Percentiles rank a stretch among this genome's conserved stretches.
Conservation (phyloP, 306 rosid species). For the Trifolium repens region DNA sequence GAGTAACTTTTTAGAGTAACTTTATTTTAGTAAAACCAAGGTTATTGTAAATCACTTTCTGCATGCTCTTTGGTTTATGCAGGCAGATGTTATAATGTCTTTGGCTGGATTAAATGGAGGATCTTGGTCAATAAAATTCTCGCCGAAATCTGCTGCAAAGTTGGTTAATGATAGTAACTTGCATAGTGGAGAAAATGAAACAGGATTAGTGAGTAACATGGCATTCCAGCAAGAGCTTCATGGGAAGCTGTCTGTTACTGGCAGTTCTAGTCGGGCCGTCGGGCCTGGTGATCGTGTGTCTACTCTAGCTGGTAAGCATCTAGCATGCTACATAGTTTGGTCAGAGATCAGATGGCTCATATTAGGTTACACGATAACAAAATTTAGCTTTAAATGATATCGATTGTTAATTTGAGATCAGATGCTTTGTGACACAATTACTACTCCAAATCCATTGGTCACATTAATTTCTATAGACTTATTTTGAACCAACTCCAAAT, state of each 20-base stretch:
- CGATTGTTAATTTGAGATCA: neutral
- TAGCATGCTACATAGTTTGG: constrained; percentile 3
- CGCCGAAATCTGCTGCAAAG: constrained; percentile 64
- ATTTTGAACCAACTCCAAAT: constrained; percentile 12
- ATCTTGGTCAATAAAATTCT: constrained; percentile 90
- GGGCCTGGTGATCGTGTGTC: constrained; percentile 57
- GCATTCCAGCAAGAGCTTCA: constrained; percentile 57
- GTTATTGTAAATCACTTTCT: no score
- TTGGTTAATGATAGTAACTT: constrained; percentile 54
- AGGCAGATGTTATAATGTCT: constrained; percentile 98
- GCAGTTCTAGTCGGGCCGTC: constrained; percentile 57
- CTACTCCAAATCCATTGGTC: neutral
- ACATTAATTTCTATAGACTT: neutral
- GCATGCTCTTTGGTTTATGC: constrained; percentile 43
- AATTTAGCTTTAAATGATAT: neutral
- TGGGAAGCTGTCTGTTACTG: constrained; percentile 58
- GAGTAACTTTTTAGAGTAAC: no score
- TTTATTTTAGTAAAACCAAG: no score
- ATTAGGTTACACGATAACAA: neutral
- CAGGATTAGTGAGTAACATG: constrained; percentile 56
- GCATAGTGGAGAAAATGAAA: constrained; percentile 69
- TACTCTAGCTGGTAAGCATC: constrained; percentile 60
- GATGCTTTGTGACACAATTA: neutral
- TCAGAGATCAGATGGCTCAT: neutral
- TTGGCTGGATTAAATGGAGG: constrained; percentile 98